Conservation (phyloP, 306 rosid species). For the Hippophae gyantsensis region DNA sequence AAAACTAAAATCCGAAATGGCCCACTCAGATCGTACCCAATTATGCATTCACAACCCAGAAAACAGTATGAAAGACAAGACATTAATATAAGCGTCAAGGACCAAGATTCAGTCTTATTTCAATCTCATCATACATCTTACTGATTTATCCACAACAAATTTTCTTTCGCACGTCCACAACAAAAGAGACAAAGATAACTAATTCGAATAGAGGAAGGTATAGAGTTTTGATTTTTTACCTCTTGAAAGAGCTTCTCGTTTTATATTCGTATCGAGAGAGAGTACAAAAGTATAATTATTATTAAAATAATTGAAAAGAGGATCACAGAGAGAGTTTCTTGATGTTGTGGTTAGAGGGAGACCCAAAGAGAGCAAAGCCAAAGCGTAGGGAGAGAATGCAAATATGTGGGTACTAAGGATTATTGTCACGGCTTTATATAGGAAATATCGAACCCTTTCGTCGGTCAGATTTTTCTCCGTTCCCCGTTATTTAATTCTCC, state of each 20-base stretch:
- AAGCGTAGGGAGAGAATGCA: conserved; percentile 8
- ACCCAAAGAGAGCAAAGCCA: not conserved
- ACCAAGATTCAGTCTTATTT: conserved; percentile 22
- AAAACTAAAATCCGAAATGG: conserved; percentile 14
- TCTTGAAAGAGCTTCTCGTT: no score
- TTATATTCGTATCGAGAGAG: not conserved
- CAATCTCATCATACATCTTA: conserved; percentile 26
- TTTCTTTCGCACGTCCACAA: conserved; percentile 11
- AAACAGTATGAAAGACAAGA: conserved; percentile 11
- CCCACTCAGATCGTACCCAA: conserved; percentile 37
- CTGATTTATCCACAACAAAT: conserved; percentile 15
- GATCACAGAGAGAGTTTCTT: conserved; percentile 10
- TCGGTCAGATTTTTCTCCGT: conserved; percentile 32
- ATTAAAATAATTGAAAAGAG: conserved; percentile 13
- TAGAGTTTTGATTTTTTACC: no score
- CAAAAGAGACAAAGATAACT: not conserved
- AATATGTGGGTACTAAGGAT: conserved; percentile 43
- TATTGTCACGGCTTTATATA: conserved; percentile 66
- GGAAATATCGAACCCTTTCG: conserved; percentile 49
- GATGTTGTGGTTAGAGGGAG: conserved; percentile 3
- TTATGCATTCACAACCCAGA: conserved; percentile 15
- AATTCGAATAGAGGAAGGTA: not conserved
- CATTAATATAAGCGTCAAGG: conserved; percentile 37
- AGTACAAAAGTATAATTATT: not conserved
- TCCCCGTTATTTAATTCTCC: conserved; percentile 17